phyloP scores from a whole-genome alignment of 2,329 filamentous ascomycete genomes.

The Fusarium sp. region DNA sequence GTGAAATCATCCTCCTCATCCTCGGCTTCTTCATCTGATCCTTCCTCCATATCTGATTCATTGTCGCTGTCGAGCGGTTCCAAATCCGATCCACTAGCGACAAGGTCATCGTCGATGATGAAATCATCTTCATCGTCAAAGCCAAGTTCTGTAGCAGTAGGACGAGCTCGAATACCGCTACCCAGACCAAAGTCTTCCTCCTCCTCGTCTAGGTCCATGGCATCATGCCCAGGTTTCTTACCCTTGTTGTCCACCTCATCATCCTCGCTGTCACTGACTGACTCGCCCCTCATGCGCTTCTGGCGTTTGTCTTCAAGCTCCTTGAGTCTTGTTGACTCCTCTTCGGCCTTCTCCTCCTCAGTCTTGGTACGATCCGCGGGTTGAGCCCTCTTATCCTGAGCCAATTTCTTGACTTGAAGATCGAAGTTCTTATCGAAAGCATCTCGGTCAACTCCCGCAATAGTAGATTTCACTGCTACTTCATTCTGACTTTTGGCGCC shows the following conservation, averaged over 20 bases:
- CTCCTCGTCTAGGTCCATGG: conserved; percentile 57
- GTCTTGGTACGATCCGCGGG: conserved; percentile 92
- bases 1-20: conserved; percentile 72
- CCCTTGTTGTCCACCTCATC: conserved; percentile 60
- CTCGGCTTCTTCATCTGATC: conserved; percentile 57
- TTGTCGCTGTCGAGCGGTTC: conserved; percentile 68
- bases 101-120: conserved; percentile 86
- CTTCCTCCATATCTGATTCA: conserved; percentile 63
- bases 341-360: conserved; percentile 84
- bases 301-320: conserved; percentile 86
- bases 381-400: conserved; percentile 85
- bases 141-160: conserved; percentile 72
- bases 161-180: conserved; percentile 67
- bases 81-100: conserved; percentile 83
- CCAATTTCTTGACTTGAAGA: conserved; percentile 81
- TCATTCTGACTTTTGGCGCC: conserved; percentile 52
- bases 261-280: conserved; percentile 75
- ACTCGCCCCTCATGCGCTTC: conserved; percentile 88
- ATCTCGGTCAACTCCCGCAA: conserved; percentile 71
- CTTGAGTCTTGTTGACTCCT: conserved; percentile 81
- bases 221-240: conserved; percentile 54
- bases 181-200: conserved; percentile 73
- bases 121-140: conserved; percentile 97
- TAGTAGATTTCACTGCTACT: conserved; percentile 47
- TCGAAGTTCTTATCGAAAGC: conserved; percentile 91